Conservation (phyloP, 2,329 filamentous ascomycete species). For the Cladosporium halotolerans region DNA sequence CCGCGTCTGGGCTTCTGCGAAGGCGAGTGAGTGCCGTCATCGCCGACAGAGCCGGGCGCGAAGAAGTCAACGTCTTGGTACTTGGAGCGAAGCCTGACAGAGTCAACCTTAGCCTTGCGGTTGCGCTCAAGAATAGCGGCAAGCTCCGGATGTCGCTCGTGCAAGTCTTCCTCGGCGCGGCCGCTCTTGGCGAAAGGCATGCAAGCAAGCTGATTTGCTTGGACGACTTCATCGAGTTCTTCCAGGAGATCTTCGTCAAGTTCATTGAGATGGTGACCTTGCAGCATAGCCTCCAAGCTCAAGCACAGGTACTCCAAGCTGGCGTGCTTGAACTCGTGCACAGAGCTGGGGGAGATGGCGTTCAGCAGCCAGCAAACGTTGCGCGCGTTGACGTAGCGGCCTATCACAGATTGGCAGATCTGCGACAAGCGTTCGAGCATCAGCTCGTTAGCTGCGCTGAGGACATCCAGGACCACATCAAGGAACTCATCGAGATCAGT, state of each 20-base stretch:
- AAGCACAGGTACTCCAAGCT: constrained; percentile 86
- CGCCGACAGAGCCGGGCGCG: constrained; percentile 59
- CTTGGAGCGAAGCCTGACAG: constrained; percentile 63
- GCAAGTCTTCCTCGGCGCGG: constrained; percentile 59
- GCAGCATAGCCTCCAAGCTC: constrained; percentile 85
- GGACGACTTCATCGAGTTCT: constrained; percentile 71
- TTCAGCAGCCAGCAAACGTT: constrained; percentile 85
- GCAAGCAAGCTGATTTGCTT: constrained; percentile 72
- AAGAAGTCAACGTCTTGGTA: constrained; percentile 61
- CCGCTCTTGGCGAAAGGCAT: constrained; percentile 73
- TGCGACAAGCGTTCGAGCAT: constrained; percentile 91
- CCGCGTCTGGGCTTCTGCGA: constrained; percentile 38
- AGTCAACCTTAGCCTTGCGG: constrained; percentile 62
- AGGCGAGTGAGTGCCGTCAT: constrained; percentile 42
- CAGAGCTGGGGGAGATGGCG: constrained; percentile 74
- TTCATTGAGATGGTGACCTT: constrained; percentile 77
- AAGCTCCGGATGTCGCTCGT: constrained; percentile 59
- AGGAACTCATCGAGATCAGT: constrained; percentile 74
- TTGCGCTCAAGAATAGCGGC: constrained; percentile 63
- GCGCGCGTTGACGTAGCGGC: constrained; percentile 73
- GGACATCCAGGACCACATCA: constrained; percentile 83
- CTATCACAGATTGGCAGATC: constrained; percentile 78
- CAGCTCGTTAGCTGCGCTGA: constrained; percentile 84
- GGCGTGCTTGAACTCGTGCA: constrained; percentile 79
- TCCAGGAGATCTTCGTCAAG: constrained; percentile 76